These are phyloP conservation scores for Purpureocillium takamizusanense DNA, from an alignment of 2,329 filamentous ascomycete genomes.

Conservation along the genomic window DNA sequence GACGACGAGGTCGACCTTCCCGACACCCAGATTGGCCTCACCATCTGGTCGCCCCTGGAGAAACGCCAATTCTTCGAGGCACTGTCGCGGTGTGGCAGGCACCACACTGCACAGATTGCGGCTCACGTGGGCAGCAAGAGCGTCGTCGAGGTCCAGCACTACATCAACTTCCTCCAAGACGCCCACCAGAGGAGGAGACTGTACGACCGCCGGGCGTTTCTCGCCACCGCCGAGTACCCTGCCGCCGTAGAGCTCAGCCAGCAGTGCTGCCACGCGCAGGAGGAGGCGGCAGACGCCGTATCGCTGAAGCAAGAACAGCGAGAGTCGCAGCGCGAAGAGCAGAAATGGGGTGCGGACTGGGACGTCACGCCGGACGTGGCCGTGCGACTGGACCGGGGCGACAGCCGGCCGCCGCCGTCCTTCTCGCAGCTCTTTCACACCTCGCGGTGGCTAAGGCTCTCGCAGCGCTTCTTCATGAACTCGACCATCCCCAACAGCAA, in stretches of 20 bases:
- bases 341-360: slow-evolving; percentile 57
- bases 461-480: slow-evolving; percentile 69
- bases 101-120: slow-evolving; percentile 55
- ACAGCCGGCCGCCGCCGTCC: slow-evolving; percentile 23
- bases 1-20: slow-evolving; percentile 22
- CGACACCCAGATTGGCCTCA: slow-evolving; percentile 55
- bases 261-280: slow-evolving; percentile 56
- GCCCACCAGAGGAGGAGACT: slow-evolving; percentile 31
- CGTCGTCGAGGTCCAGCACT: slow-evolving; percentile 62
- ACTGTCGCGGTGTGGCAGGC: slow-evolving; percentile 53
- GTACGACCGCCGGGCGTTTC: slow-evolving; percentile 17
- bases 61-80: slow-evolving; percentile 62
- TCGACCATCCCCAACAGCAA: slow-evolving; percentile 50
- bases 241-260: slow-evolving; percentile 64
- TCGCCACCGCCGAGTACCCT: slow-evolving; percentile 50
- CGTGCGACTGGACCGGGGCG: slow-evolving; percentile 14
- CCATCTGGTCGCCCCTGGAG: slow-evolving; percentile 61
- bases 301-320: slow-evolving; percentile 53
- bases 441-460: slow-evolving; percentile 52
- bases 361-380: slow-evolving; percentile 42
- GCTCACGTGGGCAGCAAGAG: slow-evolving; percentile 60
- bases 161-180: slow-evolving; percentile 53
- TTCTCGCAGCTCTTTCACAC: slow-evolving; percentile 50
- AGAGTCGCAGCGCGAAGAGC: slow-evolving; percentile 51
- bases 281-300: slow-evolving; percentile 59